Evolutionary conservation across 192 early-diverging fungal genomes (phyloP), one percentile per base, ranked within the genome.

Genomic region (Gamsiella multidivaricata): DNA sequence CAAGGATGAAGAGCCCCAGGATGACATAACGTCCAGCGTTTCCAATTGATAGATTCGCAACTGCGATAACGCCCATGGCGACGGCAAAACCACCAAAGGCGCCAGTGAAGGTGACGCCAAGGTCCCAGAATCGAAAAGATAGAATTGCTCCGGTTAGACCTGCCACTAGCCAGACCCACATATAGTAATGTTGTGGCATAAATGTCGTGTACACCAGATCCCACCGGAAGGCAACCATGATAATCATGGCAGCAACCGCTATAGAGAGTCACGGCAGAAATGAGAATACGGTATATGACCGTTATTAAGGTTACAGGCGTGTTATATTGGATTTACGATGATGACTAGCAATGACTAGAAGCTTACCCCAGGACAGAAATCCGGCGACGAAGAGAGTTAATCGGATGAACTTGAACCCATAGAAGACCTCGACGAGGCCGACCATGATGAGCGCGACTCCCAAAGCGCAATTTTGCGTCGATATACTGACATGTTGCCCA

Each of bases 211-310:
- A 78, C 12, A 64, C 54, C 7, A 78, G 47, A 20, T 78, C 74
- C 74, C 74, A 78, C 0, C 74, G 74, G 15, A 78, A 69, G 22
- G 74, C 65, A 0, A 78, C 60, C 65, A 68, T 78, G 28, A 78
- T 78, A 25, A 69, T 43, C 74, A 78, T 78, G 17, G 74, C 60
- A 4, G 31, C 46, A 34, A 78, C 32, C 2, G 74, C 65, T 73
- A 46, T 53, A 20, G 11, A n/a, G 25, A 22, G 8, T 11, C 25
- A 47, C 4, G 23, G 26, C 25, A 47, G 20, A 37, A 47, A 47
- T 15, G 29, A 33, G 31, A 25, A 20, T 7, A 22, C 59, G 3
- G 29, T 20, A n/a, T n/a, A n/a, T n/a, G n/a, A n/a, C n/a, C n/a
- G n/a, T n/a, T n/a, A n/a, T n/a, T n/a, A n/a, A n/a, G n/a, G n/a